Base-by-base conservation (phyloP, 345 rosid genomes). In the Ceriops zippeliana region DNA sequence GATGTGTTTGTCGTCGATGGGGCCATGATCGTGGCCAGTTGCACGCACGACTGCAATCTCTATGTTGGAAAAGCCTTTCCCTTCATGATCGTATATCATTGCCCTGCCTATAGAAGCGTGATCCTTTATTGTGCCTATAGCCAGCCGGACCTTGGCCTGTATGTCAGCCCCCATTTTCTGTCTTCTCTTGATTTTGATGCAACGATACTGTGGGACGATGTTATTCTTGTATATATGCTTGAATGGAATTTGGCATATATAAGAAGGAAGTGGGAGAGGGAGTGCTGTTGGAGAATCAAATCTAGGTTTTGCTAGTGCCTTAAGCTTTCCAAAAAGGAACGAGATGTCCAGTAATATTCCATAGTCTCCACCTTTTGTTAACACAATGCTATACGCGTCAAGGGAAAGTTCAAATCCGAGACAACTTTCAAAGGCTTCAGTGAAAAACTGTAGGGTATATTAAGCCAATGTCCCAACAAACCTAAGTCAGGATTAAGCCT, bases 1-100 rank as follows among this genome's bases (percentile, higher is more conserved):
- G 86, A 86, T 79, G 75, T 85, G 76, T 73, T 84, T 80, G 86
- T 89, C 96, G 37, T 87, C 90, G 21, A 87, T 75, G 67, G 90
- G 90, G 63, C 72, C 70, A 61, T 73, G 58, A 68, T 86, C 87
- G 63, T 91, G 96, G 61, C 84, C 79, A 5, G 97, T 89, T 30
- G 97, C 97, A 11, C 97, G 88, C 24, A 91, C 78, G 56, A 91
- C 89, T 1, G 97, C 89, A 22, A 87, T 84, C 72, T 91, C 89
- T 66, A 89, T 87, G 51, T 83, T 84, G 46, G 85, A 80, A 74
- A 87, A 79, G 16, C 81, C 72, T 75, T 82, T 84, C 15, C 82
- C 82, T 37, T 76, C 76, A 63, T 77, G 77, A 61, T 78, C 81
- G 75, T 75, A 73, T 52, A 89, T 76, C 79, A 89, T 81, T 63